Percentiles rank a stretch among this genome's conserved stretches.
Conservation (phyloP, 2,329 filamentous ascomycete genomes). For the Colletotrichum shisoi region DNA sequence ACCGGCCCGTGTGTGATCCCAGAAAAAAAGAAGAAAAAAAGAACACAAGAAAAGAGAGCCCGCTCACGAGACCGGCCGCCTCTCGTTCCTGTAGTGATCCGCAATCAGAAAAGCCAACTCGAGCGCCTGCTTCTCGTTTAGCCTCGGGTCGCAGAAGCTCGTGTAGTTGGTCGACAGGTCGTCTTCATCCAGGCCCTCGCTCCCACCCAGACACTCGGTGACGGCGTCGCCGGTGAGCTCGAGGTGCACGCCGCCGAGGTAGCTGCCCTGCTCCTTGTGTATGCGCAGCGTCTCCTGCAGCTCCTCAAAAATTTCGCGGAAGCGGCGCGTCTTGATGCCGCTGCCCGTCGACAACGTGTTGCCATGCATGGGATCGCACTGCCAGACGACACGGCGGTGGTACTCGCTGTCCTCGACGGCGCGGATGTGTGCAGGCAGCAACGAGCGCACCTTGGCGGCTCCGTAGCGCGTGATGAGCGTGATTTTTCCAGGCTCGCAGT, state of each 20-base stretch:
- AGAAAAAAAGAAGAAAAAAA: no score
- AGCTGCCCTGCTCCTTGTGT: slow-evolving; percentile 82
- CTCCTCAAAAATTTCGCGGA: slow-evolving; percentile 88
- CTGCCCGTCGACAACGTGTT: slow-evolving; percentile 73
- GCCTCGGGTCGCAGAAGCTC: slow-evolving; percentile 90
- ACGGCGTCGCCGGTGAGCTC: slow-evolving; percentile 96
- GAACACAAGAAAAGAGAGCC: no score
- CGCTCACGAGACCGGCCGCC: slow-evolving; percentile 39
- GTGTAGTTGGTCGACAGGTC: slow-evolving; percentile 92
- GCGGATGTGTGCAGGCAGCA: slow-evolving; percentile 85
- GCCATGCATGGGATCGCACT: slow-evolving; percentile 99
- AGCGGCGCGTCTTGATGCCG: slow-evolving; percentile 91
- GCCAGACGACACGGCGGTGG: slow-evolving; percentile 79
- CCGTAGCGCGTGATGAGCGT: slow-evolving; percentile 97
- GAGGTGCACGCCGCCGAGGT: slow-evolving; percentile 91
- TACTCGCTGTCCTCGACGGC: slow-evolving; percentile 83
- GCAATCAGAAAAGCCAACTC: slow-evolving; percentile 95
- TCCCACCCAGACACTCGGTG: slow-evolving; percentile 93
- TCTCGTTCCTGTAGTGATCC: slow-evolving; percentile 69
- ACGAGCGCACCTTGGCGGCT: slow-evolving; percentile 73
- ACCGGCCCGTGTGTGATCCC: background rate
- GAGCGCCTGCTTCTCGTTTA: slow-evolving; percentile 97
- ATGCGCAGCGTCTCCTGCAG: slow-evolving; percentile 83
- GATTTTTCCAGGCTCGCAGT: slow-evolving; percentile 85
- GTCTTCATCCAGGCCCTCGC: slow-evolving; percentile 84